Evolutionary conservation across 306 rosid species (phyloP).

Genomic region (Castanea mollissima): DNA sequence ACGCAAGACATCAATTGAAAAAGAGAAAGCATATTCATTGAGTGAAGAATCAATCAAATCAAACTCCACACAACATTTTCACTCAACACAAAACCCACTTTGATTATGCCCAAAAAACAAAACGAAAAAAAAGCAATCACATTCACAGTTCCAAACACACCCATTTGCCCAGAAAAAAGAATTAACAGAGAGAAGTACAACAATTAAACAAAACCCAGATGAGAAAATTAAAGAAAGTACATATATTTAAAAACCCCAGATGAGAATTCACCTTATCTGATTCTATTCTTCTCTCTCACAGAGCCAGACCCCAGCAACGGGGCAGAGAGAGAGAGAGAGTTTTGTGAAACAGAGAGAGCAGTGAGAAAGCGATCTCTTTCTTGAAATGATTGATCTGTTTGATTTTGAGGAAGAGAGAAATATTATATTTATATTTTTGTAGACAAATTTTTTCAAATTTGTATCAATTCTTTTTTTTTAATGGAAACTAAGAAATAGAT

Average conservation of each 20-base stretch:
- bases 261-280: constrained; percentile 39
- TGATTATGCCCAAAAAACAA: neutral
- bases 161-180: neutral
- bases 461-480: too few species aligned
- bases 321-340: constrained; percentile 20
- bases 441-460: too few species aligned
- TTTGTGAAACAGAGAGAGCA: constrained; percentile 7
- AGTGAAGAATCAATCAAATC: neutral
- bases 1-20: neutral
- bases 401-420: constrained; percentile 28
- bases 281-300: constrained; percentile 3
- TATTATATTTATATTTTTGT: neutral
- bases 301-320: constrained; percentile 17
- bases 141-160: constrained; percentile 12
- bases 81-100: neutral
- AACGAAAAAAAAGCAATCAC: neutral
- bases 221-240: constrained; percentile 1
- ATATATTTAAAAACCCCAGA: constrained; percentile 19
- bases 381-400: constrained; percentile 57
- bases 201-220: constrained; percentile 18
- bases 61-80: neutral
- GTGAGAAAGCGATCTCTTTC: constrained; percentile 38
- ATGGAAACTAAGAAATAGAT: neutral
- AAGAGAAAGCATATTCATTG: constrained; percentile 18
- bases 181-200: neutral